Percentiles rank a stretch among this genome's conserved stretches.
These are phyloP conservation scores for Trichoderma asperelloides DNA, from an alignment of 495 filamentous ascomycete species.

Conservation along the genomic window DNA sequence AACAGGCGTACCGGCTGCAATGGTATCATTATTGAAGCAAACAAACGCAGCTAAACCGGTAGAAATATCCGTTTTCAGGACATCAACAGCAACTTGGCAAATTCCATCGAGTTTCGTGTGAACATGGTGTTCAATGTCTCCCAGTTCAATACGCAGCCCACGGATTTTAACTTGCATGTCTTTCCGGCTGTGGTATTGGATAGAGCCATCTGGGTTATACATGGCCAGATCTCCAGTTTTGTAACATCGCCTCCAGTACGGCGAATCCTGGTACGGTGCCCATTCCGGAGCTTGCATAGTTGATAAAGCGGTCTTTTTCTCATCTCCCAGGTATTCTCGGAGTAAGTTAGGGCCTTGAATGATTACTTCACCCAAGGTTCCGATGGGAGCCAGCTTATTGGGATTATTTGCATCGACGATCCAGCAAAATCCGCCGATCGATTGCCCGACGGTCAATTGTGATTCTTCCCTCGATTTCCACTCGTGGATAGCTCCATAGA, in stretches of 20 bases:
- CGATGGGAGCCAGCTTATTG: constrained; percentile 39
- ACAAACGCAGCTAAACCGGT: not conserved
- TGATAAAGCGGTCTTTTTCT: not conserved
- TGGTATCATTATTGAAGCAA: not conserved
- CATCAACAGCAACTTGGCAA: constrained; percentile 37
- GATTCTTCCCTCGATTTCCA: not conserved
- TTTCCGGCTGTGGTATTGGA: too few relatives aligned
- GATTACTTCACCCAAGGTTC: constrained; percentile 35
- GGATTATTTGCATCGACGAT: constrained; percentile 44
- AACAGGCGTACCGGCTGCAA: not conserved
- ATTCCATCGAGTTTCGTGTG: not conserved
- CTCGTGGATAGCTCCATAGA: constrained; percentile 11
- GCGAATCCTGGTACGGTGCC: not conserved
- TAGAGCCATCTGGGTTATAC: too few relatives aligned
- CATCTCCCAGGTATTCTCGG: constrained; percentile 35
- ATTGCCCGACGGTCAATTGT: constrained; percentile 38
- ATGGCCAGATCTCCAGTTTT: too few relatives aligned
- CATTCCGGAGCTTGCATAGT: not conserved
- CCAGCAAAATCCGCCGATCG: constrained; percentile 40
- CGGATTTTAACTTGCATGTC: too few relatives aligned
- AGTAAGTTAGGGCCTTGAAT: constrained; percentile 33
- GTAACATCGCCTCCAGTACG: constrained; percentile 18
- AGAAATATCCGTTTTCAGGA: constrained; percentile 19
- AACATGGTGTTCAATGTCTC: constrained; percentile 23
- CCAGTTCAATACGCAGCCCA: too few relatives aligned